phyloP scores from a whole-genome alignment of 371 early-diverging fungal genomes.

The Chytridium lagenaria region DNA sequence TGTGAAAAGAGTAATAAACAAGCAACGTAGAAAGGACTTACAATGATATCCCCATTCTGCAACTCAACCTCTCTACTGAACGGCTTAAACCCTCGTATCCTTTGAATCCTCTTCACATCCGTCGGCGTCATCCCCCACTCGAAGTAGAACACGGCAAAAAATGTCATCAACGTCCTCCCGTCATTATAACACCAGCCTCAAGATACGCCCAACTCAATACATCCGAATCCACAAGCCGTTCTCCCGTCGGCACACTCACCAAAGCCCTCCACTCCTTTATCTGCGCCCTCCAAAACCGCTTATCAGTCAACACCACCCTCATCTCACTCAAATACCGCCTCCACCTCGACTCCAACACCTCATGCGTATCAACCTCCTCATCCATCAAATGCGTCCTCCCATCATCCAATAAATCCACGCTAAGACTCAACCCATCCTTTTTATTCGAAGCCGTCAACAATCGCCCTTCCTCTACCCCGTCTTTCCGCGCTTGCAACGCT shows the following conservation, averaged over 20 bases:
- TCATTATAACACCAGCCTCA: constrained; percentile 59
- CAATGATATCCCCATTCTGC: constrained; percentile 43
- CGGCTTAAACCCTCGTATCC: constrained; percentile 47
- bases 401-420: constrained; percentile 5
- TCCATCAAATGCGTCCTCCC: constrained; percentile 17
- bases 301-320: constrained; percentile 41
- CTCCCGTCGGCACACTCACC: constrained; percentile 39
- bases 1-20: too few species aligned
- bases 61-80: constrained; percentile 43
- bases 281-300: constrained; percentile 49
- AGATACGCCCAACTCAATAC: constrained; percentile 56
- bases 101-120: constrained; percentile 49
- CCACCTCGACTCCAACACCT: constrained; percentile 37
- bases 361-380: constrained; percentile 13
- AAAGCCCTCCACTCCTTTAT: constrained; percentile 46
- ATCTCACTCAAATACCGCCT: constrained; percentile 42
- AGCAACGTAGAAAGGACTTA: constrained; percentile 17
- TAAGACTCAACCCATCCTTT: background rate
- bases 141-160: constrained; percentile 54
- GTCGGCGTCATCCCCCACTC: constrained; percentile 44
- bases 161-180: constrained; percentile 54
- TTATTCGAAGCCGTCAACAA: background rate
- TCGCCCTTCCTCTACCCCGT: background rate
- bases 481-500: constrained; percentile 1
- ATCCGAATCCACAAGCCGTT: constrained; percentile 54